phyloP scores from a whole-genome alignment of 2,329 filamentous ascomycete species.

The Nannizzia gypsea region DNA sequence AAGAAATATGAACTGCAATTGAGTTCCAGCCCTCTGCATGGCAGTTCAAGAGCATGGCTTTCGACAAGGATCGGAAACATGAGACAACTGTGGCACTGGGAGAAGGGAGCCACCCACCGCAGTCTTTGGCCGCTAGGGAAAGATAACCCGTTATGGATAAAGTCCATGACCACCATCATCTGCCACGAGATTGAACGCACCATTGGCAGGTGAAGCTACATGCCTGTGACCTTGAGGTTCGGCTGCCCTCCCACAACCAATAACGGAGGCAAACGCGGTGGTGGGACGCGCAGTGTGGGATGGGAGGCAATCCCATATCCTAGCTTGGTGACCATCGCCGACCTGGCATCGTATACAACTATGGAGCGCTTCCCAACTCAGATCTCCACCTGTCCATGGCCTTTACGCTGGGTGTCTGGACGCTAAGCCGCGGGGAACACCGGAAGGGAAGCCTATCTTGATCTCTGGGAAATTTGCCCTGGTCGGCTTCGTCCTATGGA shows the following conservation, averaged over 20 bases:
- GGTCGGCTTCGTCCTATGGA: neutral
- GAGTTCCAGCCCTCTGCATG: neutral
- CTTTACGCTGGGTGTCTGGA: neutral
- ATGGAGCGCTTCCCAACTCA: neutral
- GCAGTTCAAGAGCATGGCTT: neutral
- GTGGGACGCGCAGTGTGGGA: neutral
- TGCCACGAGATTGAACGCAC: neutral
- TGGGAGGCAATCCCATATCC: neutral
- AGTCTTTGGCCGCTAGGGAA: no score
- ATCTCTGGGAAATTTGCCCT: neutral
- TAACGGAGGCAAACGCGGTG: neutral
- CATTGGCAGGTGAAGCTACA: neutral
- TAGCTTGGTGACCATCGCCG: neutral
- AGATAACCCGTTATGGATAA: no score
- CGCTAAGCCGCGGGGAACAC: slow-evolving; percentile 5
- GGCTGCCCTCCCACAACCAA: neutral
- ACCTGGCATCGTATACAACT: neutral
- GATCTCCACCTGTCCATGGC: neutral
- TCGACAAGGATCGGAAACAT: neutral
- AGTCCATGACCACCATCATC: neutral
- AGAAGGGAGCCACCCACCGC: neutral
- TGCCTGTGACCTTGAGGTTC: neutral
- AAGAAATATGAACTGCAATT: neutral
- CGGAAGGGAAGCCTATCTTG: slow-evolving; percentile 6
- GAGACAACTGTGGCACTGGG: neutral